Evolutionary conservation across 345 rosid genomes (phyloP), one percentile per base, ranked within the genome.

Genomic region (Combretum micranthum): DNA sequence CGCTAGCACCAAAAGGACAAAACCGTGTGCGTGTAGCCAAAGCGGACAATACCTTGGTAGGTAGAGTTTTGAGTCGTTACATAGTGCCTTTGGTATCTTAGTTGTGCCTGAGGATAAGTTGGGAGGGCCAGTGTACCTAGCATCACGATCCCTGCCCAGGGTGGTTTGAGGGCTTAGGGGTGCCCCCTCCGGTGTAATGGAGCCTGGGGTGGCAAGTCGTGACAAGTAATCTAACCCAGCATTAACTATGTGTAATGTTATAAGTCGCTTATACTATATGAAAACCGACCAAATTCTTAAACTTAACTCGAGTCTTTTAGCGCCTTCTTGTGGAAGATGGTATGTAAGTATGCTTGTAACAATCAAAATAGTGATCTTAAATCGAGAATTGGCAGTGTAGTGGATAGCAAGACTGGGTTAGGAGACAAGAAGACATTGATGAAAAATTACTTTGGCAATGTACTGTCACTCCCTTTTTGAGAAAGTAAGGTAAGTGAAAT

Each of bases 241-340:
- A 44, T 3, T 18, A 46, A 2, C 47, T 21, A 47, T 55, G 61
- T n/a, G 39, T 26, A 64, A 66, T 60, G 43, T 48, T 50, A 60
- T 68, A 4, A 87, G 92, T 64, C 88, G 93, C 22, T 71, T 83
- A n/a, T 88, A 74, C 59, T 74, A 77, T 43, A 59, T 85, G 22
- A 71, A 56, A 26, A 70, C 69, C 4, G 69, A 75, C 0, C 64
- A 62, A 3, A 59, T 88, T 42, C 49, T 44, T 8, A 42, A 71
- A 20, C 76, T 85, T 13, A 88, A 66, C 70, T 83, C 0, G 96
- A 76, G 64, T 64, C 96, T 2, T 72, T 88, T 51, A 72, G 88
- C 22, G 89, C 90, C 3, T 75, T 81, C 65, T 49, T 88, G 12
- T 88, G 96, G 96, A 80, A 88, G 71, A 47, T 83, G 57, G 71